Conservation (phyloP, 2,329 filamentous ascomycete species). For the Colletotrichum tropicale region DNA sequence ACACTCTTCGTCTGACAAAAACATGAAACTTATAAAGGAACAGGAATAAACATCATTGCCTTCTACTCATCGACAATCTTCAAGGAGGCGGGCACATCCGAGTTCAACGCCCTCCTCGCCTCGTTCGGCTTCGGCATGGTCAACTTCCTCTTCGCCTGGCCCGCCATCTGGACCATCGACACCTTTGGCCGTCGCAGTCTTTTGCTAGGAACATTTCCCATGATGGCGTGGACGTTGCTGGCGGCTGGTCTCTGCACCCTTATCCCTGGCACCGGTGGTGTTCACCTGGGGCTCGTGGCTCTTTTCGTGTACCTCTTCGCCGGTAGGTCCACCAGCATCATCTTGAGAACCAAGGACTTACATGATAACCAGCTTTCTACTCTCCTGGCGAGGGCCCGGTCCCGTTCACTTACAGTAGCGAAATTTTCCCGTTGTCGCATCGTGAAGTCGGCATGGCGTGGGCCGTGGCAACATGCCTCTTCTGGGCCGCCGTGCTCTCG, state of each 20-base stretch:
- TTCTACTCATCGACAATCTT: conserved; percentile 55
- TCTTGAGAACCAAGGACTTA: background rate
- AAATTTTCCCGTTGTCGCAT: conserved; percentile 63
- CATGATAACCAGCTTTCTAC: conserved; percentile 52
- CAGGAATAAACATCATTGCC: conserved; percentile 50
- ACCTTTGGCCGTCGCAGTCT: conserved; percentile 67
- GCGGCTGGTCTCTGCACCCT: conserved; percentile 43
- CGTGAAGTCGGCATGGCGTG: conserved; percentile 69
- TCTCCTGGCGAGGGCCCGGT: conserved; percentile 64
- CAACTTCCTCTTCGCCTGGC: conserved; percentile 66
- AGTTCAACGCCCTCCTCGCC: conserved; percentile 46
- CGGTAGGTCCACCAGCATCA: conserved; percentile 24
- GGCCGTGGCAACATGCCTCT: conserved; percentile 64
- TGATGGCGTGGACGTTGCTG: conserved; percentile 67
- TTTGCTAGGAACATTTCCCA: conserved; percentile 69
- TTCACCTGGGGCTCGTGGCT: conserved; percentile 59
- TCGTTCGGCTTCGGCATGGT: conserved; percentile 64
- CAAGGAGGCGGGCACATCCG: conserved; percentile 38
- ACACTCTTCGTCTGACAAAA: background rate
- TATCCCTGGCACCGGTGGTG: conserved; percentile 33
- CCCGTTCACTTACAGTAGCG: conserved; percentile 67
- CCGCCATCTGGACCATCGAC: conserved; percentile 70
- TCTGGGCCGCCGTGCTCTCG: conserved; percentile 55
- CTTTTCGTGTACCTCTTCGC: conserved; percentile 70
- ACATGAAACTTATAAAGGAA: background rate